Conservation (phyloP, 2,329 filamentous ascomycete genomes). For the Calonectria hawksworthii region DNA sequence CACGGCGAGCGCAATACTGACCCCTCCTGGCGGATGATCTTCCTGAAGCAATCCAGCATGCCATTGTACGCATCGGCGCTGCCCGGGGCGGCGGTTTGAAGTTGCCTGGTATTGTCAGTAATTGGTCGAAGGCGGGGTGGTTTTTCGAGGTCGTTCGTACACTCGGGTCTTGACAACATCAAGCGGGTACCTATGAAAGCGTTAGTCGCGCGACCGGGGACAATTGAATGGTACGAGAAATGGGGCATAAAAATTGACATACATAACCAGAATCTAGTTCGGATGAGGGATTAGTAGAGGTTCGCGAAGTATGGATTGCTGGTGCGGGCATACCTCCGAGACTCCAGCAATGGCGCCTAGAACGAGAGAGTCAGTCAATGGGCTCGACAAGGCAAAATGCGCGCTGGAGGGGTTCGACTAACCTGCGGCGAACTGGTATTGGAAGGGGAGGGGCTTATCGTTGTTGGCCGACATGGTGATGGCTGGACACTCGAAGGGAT, state of each 20-base stretch:
- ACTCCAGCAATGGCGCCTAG: slow-evolving; percentile 94
- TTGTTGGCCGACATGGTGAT: slow-evolving; percentile 52
- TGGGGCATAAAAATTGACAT: slow-evolving; percentile 50
- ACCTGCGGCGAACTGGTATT: slow-evolving; percentile 96
- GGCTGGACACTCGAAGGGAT: slow-evolving; percentile 18
- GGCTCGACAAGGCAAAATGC: slow-evolving; percentile 3
- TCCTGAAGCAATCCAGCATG: slow-evolving; percentile 98
- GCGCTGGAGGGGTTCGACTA: slow-evolving; percentile 51
- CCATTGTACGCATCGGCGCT: slow-evolving; percentile 92
- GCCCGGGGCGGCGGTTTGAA: slow-evolving; percentile 81
- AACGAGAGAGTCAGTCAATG: slow-evolving; percentile 40
- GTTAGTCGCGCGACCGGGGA: slow-evolving; percentile 19
- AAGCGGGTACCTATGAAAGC: slow-evolving; percentile 85
- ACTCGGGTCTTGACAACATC: slow-evolving; percentile 99
- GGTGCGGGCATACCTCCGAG: slow-evolving; percentile 80
- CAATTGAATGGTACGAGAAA: slow-evolving; percentile 6
- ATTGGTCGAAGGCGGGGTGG: slow-evolving; percentile 15
- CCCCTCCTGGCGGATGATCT: slow-evolving; percentile 98
- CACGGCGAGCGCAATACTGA: slow-evolving; percentile 58
- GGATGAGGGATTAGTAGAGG: slow-evolving; percentile 33
- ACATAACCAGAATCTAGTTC: slow-evolving; percentile 88
- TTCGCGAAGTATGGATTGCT: slow-evolving; percentile 35
- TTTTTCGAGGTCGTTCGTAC: slow-evolving; percentile 66
- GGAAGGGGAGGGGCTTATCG: slow-evolving; percentile 86
- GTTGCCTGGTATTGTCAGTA: slow-evolving; percentile 72